phyloP scores from a whole-genome alignment of 2,329 filamentous ascomycete genomes.

The Verticillium klebahnii region DNA sequence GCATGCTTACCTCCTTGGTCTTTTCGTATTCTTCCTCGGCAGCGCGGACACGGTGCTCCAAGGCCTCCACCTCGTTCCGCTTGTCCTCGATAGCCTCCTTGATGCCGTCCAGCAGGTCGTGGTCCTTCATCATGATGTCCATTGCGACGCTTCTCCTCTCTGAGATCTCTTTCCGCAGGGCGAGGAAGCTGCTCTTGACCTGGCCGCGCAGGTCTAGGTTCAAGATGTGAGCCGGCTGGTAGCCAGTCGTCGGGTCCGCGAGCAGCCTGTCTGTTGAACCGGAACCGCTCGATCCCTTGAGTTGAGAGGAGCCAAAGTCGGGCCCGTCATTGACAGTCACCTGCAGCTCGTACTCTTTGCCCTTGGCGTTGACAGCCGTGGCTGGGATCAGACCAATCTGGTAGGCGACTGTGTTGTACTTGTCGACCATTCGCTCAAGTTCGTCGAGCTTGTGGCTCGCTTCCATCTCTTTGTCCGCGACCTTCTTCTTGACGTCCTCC shows the following conservation, averaged over 20 bases:
- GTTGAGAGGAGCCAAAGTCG: constrained; percentile 65
- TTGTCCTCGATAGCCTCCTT: constrained; percentile 98
- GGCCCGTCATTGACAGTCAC: constrained; percentile 75
- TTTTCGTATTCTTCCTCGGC: constrained; percentile 93
- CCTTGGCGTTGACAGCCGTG: constrained; percentile 80
- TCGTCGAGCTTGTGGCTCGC: constrained; percentile 84
- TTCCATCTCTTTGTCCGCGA: constrained; percentile 83
- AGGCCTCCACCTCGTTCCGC: constrained; percentile 81
- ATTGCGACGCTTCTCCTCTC: constrained; percentile 77
- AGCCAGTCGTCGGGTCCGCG: constrained; percentile 76
- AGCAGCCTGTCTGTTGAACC: constrained; percentile 66
- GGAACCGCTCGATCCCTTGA: constrained; percentile 29
- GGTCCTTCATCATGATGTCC: constrained; percentile 90
- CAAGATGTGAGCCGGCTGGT: constrained; percentile 82
- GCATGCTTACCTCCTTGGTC: constrained; percentile 65
- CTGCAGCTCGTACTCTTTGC: constrained; percentile 76
- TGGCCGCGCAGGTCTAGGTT: constrained; percentile 83
- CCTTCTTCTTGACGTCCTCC: constrained; percentile 79
- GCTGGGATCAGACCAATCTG: constrained; percentile 86
- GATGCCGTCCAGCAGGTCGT: constrained; percentile 88
- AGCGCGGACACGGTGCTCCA: constrained; percentile 81
- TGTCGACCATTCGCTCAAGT: constrained; percentile 83
- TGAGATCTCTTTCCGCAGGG: constrained; percentile 85
- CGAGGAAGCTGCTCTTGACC: constrained; percentile 73
- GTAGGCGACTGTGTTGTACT: constrained; percentile 92